Percentiles rank a stretch among this genome's conserved stretches.
These are phyloP conservation scores for Arctostaphylos glauca DNA, from an alignment of 148 eudicot genomes.

Conservation along the genomic window DNA sequence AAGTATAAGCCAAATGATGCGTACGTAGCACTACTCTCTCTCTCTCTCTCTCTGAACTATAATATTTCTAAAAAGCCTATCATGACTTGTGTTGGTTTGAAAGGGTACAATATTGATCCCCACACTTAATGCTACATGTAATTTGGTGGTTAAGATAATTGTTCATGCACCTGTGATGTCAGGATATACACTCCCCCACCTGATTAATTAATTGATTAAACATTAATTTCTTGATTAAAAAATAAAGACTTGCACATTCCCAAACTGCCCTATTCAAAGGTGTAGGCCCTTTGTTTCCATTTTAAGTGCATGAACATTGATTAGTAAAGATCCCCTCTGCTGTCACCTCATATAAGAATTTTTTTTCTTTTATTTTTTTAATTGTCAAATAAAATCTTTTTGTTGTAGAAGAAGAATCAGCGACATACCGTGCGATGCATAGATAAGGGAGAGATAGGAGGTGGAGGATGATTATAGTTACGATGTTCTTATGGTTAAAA, in stretches of 20 bases:
- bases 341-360: not conserved
- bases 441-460: too few relatives aligned
- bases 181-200: not conserved
- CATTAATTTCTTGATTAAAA: not conserved
- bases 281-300: not conserved
- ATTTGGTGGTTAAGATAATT: conserved; percentile 5
- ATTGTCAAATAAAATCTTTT: too few relatives aligned
- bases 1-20: too few relatives aligned
- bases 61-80: not conserved
- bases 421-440: too few relatives aligned
- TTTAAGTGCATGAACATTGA: conserved; percentile 21
- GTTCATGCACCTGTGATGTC: conserved; percentile 27
- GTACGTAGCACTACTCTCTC: too few relatives aligned
- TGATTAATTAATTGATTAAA: not conserved
- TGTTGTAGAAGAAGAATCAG: too few relatives aligned
- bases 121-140: not conserved
- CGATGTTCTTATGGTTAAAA: too few relatives aligned
- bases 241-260: not conserved
- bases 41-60: too few relatives aligned
- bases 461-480: too few relatives aligned
- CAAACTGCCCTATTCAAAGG: not conserved
- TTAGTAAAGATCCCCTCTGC: not conserved
- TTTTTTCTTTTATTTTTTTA: not conserved
- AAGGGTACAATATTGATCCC: not conserved
- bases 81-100: not conserved